These are phyloP conservation scores for Penicillium manginii DNA, from an alignment of 495 filamentous ascomycete genomes.

Conservation along the genomic window DNA sequence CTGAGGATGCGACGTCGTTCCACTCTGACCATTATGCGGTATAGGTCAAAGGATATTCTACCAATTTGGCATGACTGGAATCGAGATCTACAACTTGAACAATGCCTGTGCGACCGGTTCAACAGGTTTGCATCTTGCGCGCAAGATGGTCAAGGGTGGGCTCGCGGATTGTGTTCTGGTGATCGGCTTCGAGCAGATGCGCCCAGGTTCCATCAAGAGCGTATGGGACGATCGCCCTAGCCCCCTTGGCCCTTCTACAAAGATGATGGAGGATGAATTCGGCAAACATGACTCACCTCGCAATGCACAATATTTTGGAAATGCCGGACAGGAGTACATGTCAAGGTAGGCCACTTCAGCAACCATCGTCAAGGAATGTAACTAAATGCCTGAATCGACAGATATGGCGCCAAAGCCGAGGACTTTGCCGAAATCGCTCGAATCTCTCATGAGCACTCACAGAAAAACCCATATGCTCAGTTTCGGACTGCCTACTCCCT, in stretches of 20 bases:
- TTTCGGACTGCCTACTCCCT: conserved; percentile 87
- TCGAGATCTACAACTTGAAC: conserved; percentile 86
- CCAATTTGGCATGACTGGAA: conserved; percentile 87
- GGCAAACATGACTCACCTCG: conserved; percentile 44
- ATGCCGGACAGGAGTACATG: conserved; percentile 85
- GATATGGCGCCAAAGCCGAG: conserved; percentile 68
- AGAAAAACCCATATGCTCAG: conserved; percentile 87
- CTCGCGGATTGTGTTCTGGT: conserved; percentile 76
- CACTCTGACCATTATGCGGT: not conserved
- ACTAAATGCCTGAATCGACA: not conserved
- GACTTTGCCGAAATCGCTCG: conserved; percentile 88
- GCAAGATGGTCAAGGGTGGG: conserved; percentile 68
- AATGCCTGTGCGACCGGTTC: conserved; percentile 87
- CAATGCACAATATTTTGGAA: conserved; percentile 85
- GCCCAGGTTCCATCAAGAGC: conserved; percentile 55
- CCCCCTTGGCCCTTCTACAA: conserved; percentile 25
- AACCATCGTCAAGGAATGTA: not conserved
- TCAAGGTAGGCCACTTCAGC: conserved; percentile 58
- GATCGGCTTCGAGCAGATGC: conserved; percentile 94
- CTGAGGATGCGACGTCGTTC: not conserved
- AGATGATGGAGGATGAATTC: conserved; percentile 25
- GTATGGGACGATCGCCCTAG: conserved; percentile 30
- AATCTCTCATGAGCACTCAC: conserved; percentile 78
- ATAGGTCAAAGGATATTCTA: conserved; percentile 78
- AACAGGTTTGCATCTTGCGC: conserved; percentile 74